A percentile compares a stretch with the other conserved stretches of the same genome.
These are phyloP conservation scores for Alternaria triticimaculans DNA, from an alignment of 2,329 filamentous ascomycete species.

Conservation along the genomic window DNA sequence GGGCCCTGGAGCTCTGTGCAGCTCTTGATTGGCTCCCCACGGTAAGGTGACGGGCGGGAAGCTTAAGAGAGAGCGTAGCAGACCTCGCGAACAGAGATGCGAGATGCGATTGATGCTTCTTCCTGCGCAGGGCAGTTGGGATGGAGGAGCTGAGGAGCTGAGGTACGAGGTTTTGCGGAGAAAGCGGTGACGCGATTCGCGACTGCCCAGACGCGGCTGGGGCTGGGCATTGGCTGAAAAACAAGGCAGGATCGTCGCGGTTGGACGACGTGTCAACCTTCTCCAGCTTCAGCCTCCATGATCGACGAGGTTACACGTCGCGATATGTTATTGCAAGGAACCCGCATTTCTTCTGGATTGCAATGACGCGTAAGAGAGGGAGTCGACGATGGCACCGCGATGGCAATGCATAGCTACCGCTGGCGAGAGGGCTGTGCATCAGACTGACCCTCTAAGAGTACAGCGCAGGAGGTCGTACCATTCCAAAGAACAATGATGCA, in stretches of 20 bases:
- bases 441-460: neutral
- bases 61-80: too few relatives aligned
- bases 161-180: neutral
- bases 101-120: neutral
- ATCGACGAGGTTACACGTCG: neutral
- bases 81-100: neutral
- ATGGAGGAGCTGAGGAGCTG: conserved; percentile 3
- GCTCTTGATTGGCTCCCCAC: neutral
- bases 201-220: conserved; percentile 7
- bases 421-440: neutral
- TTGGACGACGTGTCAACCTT: neutral
- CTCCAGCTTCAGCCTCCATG: neutral
- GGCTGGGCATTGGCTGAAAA: conserved; percentile 3
- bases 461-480: neutral
- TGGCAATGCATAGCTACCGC: neutral
- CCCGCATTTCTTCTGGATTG: neutral
- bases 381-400: neutral
- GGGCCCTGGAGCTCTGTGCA: neutral
- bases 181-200: conserved; percentile 8
- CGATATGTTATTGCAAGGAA: neutral
- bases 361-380: neutral
- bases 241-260: conserved; percentile 2
- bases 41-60: too few relatives aligned
- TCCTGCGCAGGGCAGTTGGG: conserved; percentile 1
- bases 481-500: neutral